Evolutionary conservation across 805 yeast species (phyloP), one percentile per base, ranked within the genome.

Genomic region (Metschnikowia continentalis): DNA sequence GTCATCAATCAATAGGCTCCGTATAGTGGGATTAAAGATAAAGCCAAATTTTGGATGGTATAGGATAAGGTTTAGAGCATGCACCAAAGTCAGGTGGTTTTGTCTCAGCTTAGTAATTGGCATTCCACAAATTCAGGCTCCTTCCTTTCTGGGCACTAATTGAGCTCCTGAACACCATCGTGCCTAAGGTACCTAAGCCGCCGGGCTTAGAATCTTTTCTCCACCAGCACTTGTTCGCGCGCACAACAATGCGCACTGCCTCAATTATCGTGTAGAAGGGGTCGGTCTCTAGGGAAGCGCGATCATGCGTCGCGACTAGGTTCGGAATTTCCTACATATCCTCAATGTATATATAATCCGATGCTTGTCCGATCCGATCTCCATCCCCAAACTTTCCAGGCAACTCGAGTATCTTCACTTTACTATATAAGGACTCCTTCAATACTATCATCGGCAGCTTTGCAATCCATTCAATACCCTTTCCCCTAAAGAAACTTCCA

Each of bases 231-330:
- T 26, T 26, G 19, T 26, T 15, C 43, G 38, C 46, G 46, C 46
- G 26, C 38, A 6, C 6, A 42, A 42, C 45, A 42, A 42, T 42
- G 32, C 20, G 46, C 46, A 42, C 46, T 20, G 46, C 46, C 46
- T 32, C 8, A 32, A 17, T 11, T 32, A n/a, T 23, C 47, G 47
- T 40, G 47, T 44, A 15, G 41, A 23, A 44, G 47, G 47, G 40
- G 46, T 32, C 32, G 20, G 41, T 26, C 22, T 20, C 30, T 14
- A 22, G 17, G 32, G 15, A 22, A 35, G 30, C 47, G 47, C 47
- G 47, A 35, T 35, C 47, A 23, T 44, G 47, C 47, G 47, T 35
- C 47, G 47, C 47, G 47, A 22, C 32, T 19, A n/a, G 19, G 15
- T n/a, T 26, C 8, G 35, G 32, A 30, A 23, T 14, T 13, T 40